Evolutionary conservation across 23 red algal species (phyloP), one percentile per base, ranked within the genome.

Genomic region (Cyanidiococcus yangmingshanensis): DNA sequence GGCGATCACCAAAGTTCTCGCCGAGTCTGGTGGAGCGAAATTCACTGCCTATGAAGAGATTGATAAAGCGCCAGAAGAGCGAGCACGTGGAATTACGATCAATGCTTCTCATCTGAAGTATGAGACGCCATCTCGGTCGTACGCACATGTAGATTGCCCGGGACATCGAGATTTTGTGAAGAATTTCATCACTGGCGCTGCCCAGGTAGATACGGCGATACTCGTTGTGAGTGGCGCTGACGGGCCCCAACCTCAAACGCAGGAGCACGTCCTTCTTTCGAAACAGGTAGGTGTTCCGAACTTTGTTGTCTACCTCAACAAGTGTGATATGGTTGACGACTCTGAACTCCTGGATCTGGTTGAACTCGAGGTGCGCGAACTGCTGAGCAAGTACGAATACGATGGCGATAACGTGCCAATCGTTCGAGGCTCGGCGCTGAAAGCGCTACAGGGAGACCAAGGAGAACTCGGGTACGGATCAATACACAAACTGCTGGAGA

Each of bases 141-240:
- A 98, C 59, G 87, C 94, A 7, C 94, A 98, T 77, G 88, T 91
- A 29, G 94, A 98, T 75, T 91, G 87, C 54, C 94, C 94, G 37
- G 94, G 94, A n/a, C 94, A 98, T 82, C 87, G 87, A 31, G 94
- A 98, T 54, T 95, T 77, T 84, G 88, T 98, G 74, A 98, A 98
- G 74, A 98, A 98, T 77, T 88, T 91, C 84, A 91, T 98, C 67
- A 98, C 94, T 0, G 94, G 94, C 33, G 94, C 94, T 0, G 94
- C 94, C 1, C 86, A 90, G 79, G 91, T 98, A 83, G 94, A 98
- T 76, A 88, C 83, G 0, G 94, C 94, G 38, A 98, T 98, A 39
- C 68, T 98, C 41, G 94, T 98, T 29, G 94, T 98, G 0, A 90
- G 87, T 36, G 94, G 83, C 31, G 84, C 81, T 0, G 94, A 98